Percentiles rank a stretch among this genome's conserved stretches.
Evolutionary conservation across 306 rosid species (phyloP).

Genomic region (Fragaria vesca): DNA sequence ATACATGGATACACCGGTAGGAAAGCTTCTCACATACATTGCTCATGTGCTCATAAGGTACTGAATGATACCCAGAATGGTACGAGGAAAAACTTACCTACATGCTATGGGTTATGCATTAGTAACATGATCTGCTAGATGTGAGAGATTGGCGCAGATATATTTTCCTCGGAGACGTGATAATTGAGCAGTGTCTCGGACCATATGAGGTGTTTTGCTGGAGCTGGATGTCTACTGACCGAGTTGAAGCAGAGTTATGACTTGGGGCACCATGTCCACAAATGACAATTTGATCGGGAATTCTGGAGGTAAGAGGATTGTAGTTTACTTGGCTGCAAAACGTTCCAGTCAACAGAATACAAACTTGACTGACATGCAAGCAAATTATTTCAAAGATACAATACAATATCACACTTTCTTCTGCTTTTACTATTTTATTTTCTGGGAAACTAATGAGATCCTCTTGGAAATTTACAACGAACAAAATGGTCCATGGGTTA

Average conservation of each 20-base stretch:
- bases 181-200: too few relatives aligned
- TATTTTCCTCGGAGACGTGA: neutral
- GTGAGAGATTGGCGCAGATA: neutral
- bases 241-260: neutral
- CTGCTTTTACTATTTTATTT: neutral
- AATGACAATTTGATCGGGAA: neutral
- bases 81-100: neutral
- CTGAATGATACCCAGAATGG: neutral
- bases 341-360: neutral
- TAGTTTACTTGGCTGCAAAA: neutral
- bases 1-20: too few relatives aligned
- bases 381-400: neutral
- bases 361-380: neutral
- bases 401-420: too few relatives aligned
- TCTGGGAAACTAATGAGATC: neutral
- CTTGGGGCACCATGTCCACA: neutral
- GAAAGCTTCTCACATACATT: neutral
- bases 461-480: neutral
- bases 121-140: neutral
- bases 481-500: neutral
- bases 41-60: too few relatives aligned
- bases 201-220: neutral
- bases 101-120: too few relatives aligned
- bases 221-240: neutral
- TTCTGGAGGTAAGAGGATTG: neutral